Evolutionary conservation across 441 rosid genomes (phyloP), one percentile per base, ranked within the genome.

Genomic region (Euphorbia celastroides): DNA sequence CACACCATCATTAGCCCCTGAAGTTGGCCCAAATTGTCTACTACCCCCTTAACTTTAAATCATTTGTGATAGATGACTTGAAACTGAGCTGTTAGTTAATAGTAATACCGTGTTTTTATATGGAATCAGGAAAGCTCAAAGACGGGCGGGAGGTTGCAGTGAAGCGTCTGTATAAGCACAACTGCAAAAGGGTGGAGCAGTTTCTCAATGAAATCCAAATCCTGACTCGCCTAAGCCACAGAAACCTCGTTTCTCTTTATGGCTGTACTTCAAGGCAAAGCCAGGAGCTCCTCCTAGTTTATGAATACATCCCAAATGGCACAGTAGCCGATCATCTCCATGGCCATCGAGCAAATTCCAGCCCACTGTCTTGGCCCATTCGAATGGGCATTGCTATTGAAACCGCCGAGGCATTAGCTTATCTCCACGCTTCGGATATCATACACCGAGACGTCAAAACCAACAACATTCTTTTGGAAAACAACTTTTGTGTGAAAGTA

Each of bases 101-200:
- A n/a, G n/a, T 17, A 57, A 58, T 54, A 10, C 22, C 42, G 14
- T 16, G 58, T 68, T 70, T 50, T 32, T 17, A 36, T 51, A 30
- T 38, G 7, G 26, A 66, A 64, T 73, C 74, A 92, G 96, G 90
- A 16, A 89, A 80, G 73, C 84, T 89, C 31, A 71, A 46, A 60
- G 92, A 90, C 63, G 96, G 96, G 34, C 72, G 93, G 41, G 95
- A 85, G 75, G 97, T 92, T 57, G 96, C 93, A 26, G 89, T 92
- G 64, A 92, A 92, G 83, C 82, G 93, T 59, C 82, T 88, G 22
- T 86, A 83, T 34, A 85, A 92, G 75, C 86, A 88, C 75, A 88
- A 87, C 64, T 71, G 73, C 71, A 79, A 80, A 72, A 80, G 88
- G 64, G 73, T 80, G 13, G 78, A 85, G 73, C 98, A 86, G 63